phyloP scores from a whole-genome alignment of 139 green algal genomes.

The Picochlorum sp. region DNA sequence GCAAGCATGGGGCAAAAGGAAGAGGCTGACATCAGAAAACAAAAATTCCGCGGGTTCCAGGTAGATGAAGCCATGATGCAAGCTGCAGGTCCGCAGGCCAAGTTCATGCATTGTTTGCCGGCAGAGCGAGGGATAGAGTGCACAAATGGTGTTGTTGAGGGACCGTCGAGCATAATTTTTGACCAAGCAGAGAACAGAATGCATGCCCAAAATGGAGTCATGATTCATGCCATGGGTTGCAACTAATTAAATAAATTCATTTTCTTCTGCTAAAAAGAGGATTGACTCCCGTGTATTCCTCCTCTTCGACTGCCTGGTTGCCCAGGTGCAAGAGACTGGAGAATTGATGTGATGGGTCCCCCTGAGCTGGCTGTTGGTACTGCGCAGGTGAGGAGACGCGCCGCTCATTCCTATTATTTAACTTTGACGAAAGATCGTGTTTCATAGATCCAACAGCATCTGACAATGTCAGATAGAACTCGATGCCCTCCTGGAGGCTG shows the following conservation, averaged over 20 bases:
- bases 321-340: constrained; percentile 28
- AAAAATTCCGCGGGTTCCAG: constrained; percentile 83
- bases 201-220: constrained; percentile 91
- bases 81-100: constrained; percentile 66
- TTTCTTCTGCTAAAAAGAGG: constrained; percentile 4
- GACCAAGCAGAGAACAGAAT: constrained; percentile 94
- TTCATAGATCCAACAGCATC: constrained; percentile 49
- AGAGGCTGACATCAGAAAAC: constrained; percentile 65
- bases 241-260: neutral
- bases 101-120: constrained; percentile 98
- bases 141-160: constrained; percentile 90
- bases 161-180: constrained; percentile 76
- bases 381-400: too few species aligned
- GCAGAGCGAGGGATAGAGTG: constrained; percentile 87
- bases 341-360: neutral
- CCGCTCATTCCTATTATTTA: constrained; percentile 39
- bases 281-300: neutral
- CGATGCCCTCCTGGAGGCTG: constrained; percentile 70
- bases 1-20: constrained; percentile 98
- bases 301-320: constrained; percentile 10
- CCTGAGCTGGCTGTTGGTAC: too few species aligned
- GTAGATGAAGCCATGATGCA: constrained; percentile 86
- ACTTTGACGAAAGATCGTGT: constrained; percentile 10
- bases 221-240: constrained; percentile 67
- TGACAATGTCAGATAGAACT: constrained; percentile 78